phyloP scores from a whole-genome alignment of 148 eudicot genomes.

The Fagopyrum homotropicum region DNA sequence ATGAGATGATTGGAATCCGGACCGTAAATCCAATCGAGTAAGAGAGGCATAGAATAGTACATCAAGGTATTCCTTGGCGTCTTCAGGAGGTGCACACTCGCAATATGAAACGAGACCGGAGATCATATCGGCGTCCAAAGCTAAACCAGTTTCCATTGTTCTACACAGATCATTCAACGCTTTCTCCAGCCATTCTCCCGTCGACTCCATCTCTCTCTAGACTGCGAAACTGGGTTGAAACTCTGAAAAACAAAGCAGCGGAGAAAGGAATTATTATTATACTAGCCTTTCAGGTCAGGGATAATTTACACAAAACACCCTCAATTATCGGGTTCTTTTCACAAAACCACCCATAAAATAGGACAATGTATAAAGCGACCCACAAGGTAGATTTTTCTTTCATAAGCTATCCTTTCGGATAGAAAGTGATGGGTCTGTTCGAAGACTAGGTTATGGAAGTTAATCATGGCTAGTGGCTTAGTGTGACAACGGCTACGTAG shows the following conservation, averaged over 20 bases:
- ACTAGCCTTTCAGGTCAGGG: too few relatives aligned
- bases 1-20: neutral
- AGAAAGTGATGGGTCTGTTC: too few relatives aligned
- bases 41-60: conserved; percentile 25
- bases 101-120: conserved; percentile 98
- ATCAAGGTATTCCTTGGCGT: conserved; percentile 95
- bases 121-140: conserved; percentile 70
- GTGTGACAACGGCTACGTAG: too few relatives aligned
- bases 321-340: too few relatives aligned
- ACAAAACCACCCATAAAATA: too few relatives aligned
- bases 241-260: neutral
- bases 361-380: too few relatives aligned
- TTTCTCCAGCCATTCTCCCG: conserved; percentile 83
- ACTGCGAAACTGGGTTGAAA: neutral
- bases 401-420: too few relatives aligned
- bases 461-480: too few relatives aligned
- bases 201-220: conserved; percentile 41
- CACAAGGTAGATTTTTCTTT: too few relatives aligned
- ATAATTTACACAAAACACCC: too few relatives aligned
- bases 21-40: neutral
- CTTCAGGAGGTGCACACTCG: conserved; percentile 78
- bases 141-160: conserved; percentile 42
- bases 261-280: too few relatives aligned
- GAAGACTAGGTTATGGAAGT: too few relatives aligned
- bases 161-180: conserved; percentile 60